Percentiles rank a stretch among this genome's conserved stretches.
These are phyloP conservation scores for Globisporangium viniferum DNA, from an alignment of 352 stramenopile genomes.

Conservation along the genomic window DNA sequence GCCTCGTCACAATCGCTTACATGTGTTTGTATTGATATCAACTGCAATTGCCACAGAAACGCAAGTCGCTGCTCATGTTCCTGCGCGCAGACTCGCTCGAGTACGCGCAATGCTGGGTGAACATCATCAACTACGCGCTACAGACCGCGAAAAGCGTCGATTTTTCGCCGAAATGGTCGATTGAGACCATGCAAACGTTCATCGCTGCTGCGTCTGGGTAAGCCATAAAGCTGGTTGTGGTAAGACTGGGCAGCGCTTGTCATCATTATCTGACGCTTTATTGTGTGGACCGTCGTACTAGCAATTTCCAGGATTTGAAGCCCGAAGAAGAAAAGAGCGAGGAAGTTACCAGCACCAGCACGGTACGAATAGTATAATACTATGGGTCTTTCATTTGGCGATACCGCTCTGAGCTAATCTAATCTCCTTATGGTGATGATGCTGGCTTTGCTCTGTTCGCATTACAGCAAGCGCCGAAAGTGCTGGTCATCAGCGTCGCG, in stretches of 20 bases:
- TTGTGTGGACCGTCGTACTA: neutral
- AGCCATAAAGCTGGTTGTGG: neutral
- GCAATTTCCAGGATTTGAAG: slow-evolving; percentile 20
- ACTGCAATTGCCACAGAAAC: slow-evolving; percentile 35
- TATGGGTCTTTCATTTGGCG: neutral
- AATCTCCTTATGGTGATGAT: neutral
- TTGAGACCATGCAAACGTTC: slow-evolving; percentile 74
- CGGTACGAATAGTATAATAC: neutral
- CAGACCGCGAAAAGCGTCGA: slow-evolving; percentile 64
- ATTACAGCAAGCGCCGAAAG: slow-evolving; percentile 28
- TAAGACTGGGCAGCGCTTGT: neutral
- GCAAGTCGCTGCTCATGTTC: slow-evolving; percentile 78
- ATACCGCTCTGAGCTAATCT: neutral
- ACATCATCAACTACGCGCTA: slow-evolving; percentile 74
- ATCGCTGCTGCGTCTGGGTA: slow-evolving; percentile 64
- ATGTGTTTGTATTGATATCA: neutral
- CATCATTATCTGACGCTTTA: neutral
- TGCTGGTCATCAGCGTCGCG: slow-evolving; percentile 63
- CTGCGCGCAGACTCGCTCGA: slow-evolving; percentile 72
- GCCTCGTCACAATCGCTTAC: neutral
- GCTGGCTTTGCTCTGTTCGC: neutral
- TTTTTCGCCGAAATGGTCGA: slow-evolving; percentile 62
- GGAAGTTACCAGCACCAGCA: neutral
- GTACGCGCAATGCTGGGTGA: slow-evolving; percentile 70
- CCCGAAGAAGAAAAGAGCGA: slow-evolving; percentile 10